These are phyloP conservation scores for Yarrowia keelungensis DNA, from an alignment of 805 yeast species.

Conservation along the genomic window DNA sequence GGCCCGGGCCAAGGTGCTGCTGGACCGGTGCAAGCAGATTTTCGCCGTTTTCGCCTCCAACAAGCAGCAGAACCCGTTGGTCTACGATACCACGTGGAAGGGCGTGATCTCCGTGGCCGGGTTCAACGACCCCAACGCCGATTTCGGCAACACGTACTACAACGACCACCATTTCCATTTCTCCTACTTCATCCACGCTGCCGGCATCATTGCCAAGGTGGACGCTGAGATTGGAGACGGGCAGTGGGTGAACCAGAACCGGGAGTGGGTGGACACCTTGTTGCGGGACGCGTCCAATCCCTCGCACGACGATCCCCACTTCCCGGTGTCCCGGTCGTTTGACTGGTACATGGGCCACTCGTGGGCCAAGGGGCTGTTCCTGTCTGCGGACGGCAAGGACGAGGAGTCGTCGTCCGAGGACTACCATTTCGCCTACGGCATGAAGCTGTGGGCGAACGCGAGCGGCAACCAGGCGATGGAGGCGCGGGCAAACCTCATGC, in stretches of 20 bases:
- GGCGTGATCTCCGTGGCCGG: conserved; percentile 78
- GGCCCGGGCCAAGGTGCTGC: conserved; percentile 55
- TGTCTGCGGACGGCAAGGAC: conserved; percentile 70
- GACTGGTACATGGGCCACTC: conserved; percentile 79
- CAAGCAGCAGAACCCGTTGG: conserved; percentile 68
- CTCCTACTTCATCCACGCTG: conserved; percentile 83
- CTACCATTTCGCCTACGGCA: conserved; percentile 69
- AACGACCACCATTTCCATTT: conserved; percentile 91
- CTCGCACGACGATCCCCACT: conserved; percentile 56
- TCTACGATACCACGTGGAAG: conserved; percentile 76
- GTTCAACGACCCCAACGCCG: conserved; percentile 58
- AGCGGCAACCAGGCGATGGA: conserved; percentile 61
- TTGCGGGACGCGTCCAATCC: conserved; percentile 75
- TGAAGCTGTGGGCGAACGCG: conserved; percentile 72
- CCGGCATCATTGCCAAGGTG: conserved; percentile 75
- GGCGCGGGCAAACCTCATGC: conserved; percentile 63
- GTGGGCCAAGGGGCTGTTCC: conserved; percentile 74
- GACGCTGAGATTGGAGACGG: conserved; percentile 60
- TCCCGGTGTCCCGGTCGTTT: conserved; percentile 70
- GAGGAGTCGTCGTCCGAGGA: conserved; percentile 78
- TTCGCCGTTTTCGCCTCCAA: conserved; percentile 69
- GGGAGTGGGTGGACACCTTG: conserved; percentile 65
- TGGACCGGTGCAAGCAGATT: conserved; percentile 66
- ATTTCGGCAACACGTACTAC: conserved; percentile 79
- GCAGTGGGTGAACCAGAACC: conserved; percentile 57